A percentile compares a stretch with the other conserved stretches of the same genome.
These are phyloP conservation scores for Linnemannia zychae DNA, from an alignment of 192 early-diverging fungal species.

Conservation along the genomic window DNA sequence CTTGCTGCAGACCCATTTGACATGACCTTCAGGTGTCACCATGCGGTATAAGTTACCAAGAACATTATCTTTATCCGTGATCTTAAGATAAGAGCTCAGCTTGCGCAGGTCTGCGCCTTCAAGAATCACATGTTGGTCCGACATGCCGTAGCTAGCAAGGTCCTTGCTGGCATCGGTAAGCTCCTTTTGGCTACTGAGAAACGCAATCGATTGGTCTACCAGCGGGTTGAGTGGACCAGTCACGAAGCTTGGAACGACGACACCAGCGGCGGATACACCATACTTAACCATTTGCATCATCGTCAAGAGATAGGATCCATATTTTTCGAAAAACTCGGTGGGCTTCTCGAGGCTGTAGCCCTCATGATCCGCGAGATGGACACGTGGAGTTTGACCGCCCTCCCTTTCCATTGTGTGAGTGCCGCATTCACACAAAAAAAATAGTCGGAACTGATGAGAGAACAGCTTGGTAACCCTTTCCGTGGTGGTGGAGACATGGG, in stretches of 20 bases:
- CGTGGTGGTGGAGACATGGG: background rate
- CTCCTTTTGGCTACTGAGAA: conserved; percentile 1
- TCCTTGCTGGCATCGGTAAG: background rate
- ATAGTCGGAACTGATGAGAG: conserved; percentile 3
- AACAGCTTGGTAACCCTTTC: background rate
- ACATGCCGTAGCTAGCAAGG: background rate
- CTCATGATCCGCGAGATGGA: conserved; percentile 30
- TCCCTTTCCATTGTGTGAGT: background rate
- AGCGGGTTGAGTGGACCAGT: background rate
- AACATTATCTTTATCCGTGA: background rate
- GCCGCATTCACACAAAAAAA: conserved; percentile 28
- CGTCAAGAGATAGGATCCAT: conserved; percentile 22
- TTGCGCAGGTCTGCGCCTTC: conserved; percentile 24
- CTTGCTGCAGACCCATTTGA: conserved; percentile 33
- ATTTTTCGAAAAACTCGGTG: conserved; percentile 29
- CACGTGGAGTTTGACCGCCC: background rate
- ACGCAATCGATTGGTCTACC: conserved; percentile 18
- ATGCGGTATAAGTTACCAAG: conserved; percentile 28
- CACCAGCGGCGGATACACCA: background rate
- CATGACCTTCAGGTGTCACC: conserved; percentile 13
- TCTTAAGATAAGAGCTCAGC: conserved; percentile 3
- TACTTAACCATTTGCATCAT: conserved; percentile 22
- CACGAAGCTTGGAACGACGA: background rate
- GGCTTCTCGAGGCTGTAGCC: conserved; percentile 18
- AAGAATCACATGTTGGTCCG: conserved; percentile 14